phyloP scores from a whole-genome alignment of 1,139 yeast genomes.

The Yamadazyma membranifaciens region DNA sequence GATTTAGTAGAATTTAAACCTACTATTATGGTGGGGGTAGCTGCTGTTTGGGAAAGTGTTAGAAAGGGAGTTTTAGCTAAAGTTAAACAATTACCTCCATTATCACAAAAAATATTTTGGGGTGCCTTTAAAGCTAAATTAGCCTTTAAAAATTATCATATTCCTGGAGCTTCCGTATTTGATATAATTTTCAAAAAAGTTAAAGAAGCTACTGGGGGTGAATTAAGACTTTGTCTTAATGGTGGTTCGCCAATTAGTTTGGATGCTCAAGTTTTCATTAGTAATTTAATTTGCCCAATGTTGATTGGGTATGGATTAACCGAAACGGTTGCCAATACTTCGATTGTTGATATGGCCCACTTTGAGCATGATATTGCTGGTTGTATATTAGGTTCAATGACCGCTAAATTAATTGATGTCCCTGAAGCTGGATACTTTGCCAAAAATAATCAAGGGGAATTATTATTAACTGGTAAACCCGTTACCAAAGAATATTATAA shows the following conservation, averaged over 20 bases:
- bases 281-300: slow-evolving; percentile 81
- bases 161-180: slow-evolving; percentile 70
- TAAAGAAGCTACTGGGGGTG: slow-evolving; percentile 95
- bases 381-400: slow-evolving; percentile 75
- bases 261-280: slow-evolving; percentile 83
- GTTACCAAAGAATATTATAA: slow-evolving; percentile 77
- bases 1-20: slow-evolving; percentile 89
- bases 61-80: slow-evolving; percentile 88
- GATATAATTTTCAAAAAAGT: slow-evolving; percentile 80
- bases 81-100: slow-evolving; percentile 61
- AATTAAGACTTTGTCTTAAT: slow-evolving; percentile 67
- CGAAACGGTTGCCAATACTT: slow-evolving; percentile 89
- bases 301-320: slow-evolving; percentile 96
- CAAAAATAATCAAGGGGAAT: slow-evolving; percentile 90
- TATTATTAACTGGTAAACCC: slow-evolving; percentile 72
- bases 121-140: slow-evolving; percentile 74
- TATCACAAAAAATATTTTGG: slow-evolving; percentile 87
- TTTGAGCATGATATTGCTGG: slow-evolving; percentile 80
- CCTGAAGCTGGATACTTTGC: slow-evolving; percentile 92
- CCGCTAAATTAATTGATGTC: slow-evolving; percentile 88
- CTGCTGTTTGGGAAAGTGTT: slow-evolving; percentile 97
- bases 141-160: slow-evolving; percentile 55
- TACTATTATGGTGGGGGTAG: slow-evolving; percentile 96
- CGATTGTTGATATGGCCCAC: slow-evolving; percentile 62
- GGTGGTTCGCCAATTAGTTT: slow-evolving; percentile 93